These are phyloP conservation scores for Tuber umbilicatum DNA, from an alignment of 495 filamentous ascomycete species.

Conservation along the genomic window DNA sequence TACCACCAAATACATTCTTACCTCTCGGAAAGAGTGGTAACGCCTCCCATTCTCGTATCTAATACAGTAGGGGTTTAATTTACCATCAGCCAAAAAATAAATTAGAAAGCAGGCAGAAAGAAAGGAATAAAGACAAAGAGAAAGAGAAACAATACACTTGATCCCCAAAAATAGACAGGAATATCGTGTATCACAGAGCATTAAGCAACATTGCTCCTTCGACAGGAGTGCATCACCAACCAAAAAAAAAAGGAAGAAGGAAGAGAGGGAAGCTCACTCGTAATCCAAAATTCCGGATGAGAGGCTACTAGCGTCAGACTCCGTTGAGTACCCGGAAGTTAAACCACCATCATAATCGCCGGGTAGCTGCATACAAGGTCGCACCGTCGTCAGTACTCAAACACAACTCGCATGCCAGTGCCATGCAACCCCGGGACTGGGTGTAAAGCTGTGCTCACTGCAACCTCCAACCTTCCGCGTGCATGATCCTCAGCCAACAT, in stretches of 20 bases:
- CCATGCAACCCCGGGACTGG: neutral
- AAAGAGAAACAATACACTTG: neutral
- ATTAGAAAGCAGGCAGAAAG: neutral
- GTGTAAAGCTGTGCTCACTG: neutral
- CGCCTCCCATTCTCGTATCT: conserved; percentile 18
- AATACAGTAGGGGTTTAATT: neutral
- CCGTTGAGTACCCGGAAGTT: neutral
- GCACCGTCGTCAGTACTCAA: neutral
- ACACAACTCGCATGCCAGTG: neutral
- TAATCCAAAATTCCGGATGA: neutral
- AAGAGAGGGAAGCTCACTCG: neutral
- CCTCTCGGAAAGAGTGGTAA: conserved; percentile 16
- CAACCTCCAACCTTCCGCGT: neutral
- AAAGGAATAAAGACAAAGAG: too few species aligned
- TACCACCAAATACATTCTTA: neutral
- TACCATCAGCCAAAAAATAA: neutral
- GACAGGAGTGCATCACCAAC: neutral
- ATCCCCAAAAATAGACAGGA: neutral
- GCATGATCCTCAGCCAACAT: neutral
- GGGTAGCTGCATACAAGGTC: neutral
- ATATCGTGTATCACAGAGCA: too few species aligned
- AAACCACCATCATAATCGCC: neutral
- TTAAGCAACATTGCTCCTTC: neutral
- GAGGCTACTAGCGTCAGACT: neutral
- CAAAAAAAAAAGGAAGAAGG: neutral